Evolutionary conservation across 202 grass and related monocot species (phyloP), one percentile per base, ranked within the genome.

Genomic region (Carex arenaria): DNA sequence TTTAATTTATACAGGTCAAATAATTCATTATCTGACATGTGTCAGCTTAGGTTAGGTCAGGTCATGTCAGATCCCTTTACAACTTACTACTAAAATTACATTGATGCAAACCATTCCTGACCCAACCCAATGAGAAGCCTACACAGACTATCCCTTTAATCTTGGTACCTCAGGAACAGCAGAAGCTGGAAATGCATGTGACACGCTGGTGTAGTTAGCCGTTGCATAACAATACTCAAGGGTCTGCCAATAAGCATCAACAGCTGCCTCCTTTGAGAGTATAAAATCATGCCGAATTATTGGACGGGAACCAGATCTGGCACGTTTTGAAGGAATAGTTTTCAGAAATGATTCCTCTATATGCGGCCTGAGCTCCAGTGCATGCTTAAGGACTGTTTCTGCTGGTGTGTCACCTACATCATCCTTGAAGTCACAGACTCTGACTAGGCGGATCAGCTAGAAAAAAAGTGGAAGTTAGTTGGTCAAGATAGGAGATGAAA

Each of bases 171-270:
- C 95, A 61, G 78, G 89, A 85, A 91, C 95, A 90, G 87, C 88
- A 89, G 86, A 95, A 74, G 92, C 95, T 78, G 95, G 95, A 69
- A 98, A 98, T 67, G 95, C 89, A 84, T 85, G 92, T 62, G 84
- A 89, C 3, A 80, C 89, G 30, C 91, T 90, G 86, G 85, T 77
- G 82, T 86, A 78, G 43, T 86, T 84, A 80, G 88, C 86, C 61
- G 88, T 85, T 54, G 86, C 84, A 91, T 91, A 95, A 73, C 92
- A 98, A 85, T 91, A 98, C 67, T 98, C 95, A 61, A 98, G 84
- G 67, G 90, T 98, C 93, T 95, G 90, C 95, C 95, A 98, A 82
- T 98, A 98, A 68, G 72, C 88, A 93, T 93, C 89, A 61, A 98
- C 90, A 49, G 84, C 89, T 38, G 89, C 92, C 53, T 88, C 72